Evolutionary conservation across 805 yeast genomes (phyloP), one percentile per base, ranked within the genome.

Genomic region (Starmera caribaea): DNA sequence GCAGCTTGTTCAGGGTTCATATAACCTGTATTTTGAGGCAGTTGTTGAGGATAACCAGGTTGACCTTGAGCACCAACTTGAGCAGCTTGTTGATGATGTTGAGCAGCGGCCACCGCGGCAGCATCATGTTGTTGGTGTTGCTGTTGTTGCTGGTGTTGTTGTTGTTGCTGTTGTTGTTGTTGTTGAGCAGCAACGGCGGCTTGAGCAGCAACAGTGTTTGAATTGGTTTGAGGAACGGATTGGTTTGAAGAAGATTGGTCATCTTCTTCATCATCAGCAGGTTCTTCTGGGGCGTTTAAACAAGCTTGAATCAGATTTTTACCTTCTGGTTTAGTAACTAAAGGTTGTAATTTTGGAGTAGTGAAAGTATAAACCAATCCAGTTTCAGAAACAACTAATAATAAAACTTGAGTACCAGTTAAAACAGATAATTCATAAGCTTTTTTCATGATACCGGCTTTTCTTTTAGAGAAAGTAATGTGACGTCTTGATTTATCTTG

Each of bases 361-460:
- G 97, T 90, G 62, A 92, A 92, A 16, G 98, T 92, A 65, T 92
- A 92, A 40, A 92, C 98, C 46, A 92, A 77, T 13, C 98, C 98
- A n/a, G 98, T 92, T 63, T 92, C 98, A 39, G 95, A 82, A 27
- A 92, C 98, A 41, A 92, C 98, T 51, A 92, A 75, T 44, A 92
- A 69, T 47, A 92, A 73, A 26, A 92, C 97, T 64, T 92, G 98
- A 28, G 98, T 92, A 42, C 98, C 98, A 12, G 98, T 92, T 53
- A 92, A 73, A 39, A 92, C 97, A 16, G 95, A 83, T 48, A 92
- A 73, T 62, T 92, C 98, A 65, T 90, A 92, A n/a, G 98, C 98
- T 68, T 92, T 92, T 68, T 92, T 92, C 98, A 92, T 92, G 56
- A 92, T 90, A 52, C 98, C 98, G 35, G 96, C 97, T 66, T 90